These are phyloP conservation scores for Clonostachys rosea DNA, from an alignment of 2,329 filamentous ascomycete species.

Conservation along the genomic window DNA sequence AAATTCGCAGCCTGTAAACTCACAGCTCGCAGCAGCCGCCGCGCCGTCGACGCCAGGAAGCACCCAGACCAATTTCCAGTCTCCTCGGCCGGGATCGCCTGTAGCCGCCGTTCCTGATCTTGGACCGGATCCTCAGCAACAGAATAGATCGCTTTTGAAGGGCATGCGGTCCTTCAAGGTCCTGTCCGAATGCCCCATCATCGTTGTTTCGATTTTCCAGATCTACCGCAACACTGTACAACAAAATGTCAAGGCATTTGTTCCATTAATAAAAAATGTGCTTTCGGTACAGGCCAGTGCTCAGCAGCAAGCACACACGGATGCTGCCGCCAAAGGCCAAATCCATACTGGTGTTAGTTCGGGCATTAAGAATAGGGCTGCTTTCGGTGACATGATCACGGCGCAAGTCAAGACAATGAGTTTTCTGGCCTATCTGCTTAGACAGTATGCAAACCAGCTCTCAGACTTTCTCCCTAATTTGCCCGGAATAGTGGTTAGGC, in stretches of 20 bases:
- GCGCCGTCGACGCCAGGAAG: slow-evolving; percentile 64
- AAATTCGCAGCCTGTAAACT: slow-evolving; percentile 27
- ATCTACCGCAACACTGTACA: slow-evolving; percentile 77
- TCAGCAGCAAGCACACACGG: slow-evolving; percentile 85
- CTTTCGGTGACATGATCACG: slow-evolving; percentile 96
- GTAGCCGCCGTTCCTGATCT: slow-evolving; percentile 78
- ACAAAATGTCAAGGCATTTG: slow-evolving; percentile 85
- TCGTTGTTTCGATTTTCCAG: slow-evolving; percentile 97
- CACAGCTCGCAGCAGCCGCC: slow-evolving; percentile 32
- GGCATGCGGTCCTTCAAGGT: slow-evolving; percentile 99
- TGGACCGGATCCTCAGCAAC: slow-evolving; percentile 74
- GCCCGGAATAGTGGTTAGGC: slow-evolving; percentile 82
- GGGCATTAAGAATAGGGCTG: slow-evolving; percentile 86
- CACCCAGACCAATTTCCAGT: slow-evolving; percentile 72
- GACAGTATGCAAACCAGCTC: slow-evolving; percentile 82
- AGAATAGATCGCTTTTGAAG: slow-evolving; percentile 75
- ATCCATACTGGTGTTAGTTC: slow-evolving; percentile 92
- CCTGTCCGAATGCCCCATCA: slow-evolving; percentile 94
- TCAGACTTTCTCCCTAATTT: slow-evolving; percentile 82
- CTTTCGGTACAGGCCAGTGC: slow-evolving; percentile 85
- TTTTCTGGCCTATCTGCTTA: slow-evolving; percentile 87
- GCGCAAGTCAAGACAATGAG: slow-evolving; percentile 99
- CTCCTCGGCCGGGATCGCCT: slow-evolving; percentile 84
- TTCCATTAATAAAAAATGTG: slow-evolving; percentile 89
- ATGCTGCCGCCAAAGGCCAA: slow-evolving; percentile 72